A percentile compares a stretch with the other conserved stretches of the same genome.
Evolutionary conservation across 1,284 basidiomycete species (phyloP).

Genomic region (Thecaphora frezii): DNA sequence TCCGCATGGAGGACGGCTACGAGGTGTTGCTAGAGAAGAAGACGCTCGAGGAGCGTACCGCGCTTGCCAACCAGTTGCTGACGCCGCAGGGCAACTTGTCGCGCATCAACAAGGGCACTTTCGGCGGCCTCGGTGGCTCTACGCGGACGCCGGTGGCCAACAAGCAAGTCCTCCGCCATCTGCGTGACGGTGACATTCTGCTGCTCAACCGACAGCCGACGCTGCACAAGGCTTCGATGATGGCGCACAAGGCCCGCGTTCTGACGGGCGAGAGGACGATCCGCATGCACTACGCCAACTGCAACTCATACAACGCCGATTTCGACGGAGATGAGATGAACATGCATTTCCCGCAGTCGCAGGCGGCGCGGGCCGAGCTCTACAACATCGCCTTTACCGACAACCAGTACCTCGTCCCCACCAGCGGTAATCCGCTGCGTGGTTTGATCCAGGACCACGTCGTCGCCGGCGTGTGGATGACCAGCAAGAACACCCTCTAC

Average conservation of each 20-base stretch:
- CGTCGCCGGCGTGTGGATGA: constrained; percentile 99
- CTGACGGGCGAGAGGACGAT: constrained; percentile 97
- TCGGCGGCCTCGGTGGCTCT: constrained; percentile 50
- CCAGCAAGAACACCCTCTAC: constrained; percentile 91
- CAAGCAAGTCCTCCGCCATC: constrained; percentile 96
- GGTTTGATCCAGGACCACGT: constrained; percentile 99
- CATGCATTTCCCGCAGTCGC: constrained; percentile 96
- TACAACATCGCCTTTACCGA: constrained; percentile 88
- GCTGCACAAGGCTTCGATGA: constrained; percentile 99
- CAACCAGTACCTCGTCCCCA: constrained; percentile 97
- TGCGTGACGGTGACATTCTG: constrained; percentile 91
- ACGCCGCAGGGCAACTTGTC: constrained; percentile 77
- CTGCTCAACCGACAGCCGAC: constrained; percentile 98
- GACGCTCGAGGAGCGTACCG: constrained; percentile 81
- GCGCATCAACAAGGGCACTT: constrained; percentile 51
- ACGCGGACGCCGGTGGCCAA: constrained; percentile 67
- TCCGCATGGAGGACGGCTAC: constrained; percentile 85
- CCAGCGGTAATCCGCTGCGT: constrained; percentile 94
- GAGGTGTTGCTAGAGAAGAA: constrained; percentile 68
- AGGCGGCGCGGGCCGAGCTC: constrained; percentile 83
- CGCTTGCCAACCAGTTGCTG: constrained; percentile 93
- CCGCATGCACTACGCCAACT: constrained; percentile 99
- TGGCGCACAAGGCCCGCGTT: constrained; percentile 93
- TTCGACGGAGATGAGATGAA: constrained; percentile 99
- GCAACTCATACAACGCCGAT: constrained; percentile 99